Evolutionary conservation across 2,329 filamentous ascomycete species (phyloP), one percentile per base, ranked within the genome.

Genomic region (Blastomyces percursus): DNA sequence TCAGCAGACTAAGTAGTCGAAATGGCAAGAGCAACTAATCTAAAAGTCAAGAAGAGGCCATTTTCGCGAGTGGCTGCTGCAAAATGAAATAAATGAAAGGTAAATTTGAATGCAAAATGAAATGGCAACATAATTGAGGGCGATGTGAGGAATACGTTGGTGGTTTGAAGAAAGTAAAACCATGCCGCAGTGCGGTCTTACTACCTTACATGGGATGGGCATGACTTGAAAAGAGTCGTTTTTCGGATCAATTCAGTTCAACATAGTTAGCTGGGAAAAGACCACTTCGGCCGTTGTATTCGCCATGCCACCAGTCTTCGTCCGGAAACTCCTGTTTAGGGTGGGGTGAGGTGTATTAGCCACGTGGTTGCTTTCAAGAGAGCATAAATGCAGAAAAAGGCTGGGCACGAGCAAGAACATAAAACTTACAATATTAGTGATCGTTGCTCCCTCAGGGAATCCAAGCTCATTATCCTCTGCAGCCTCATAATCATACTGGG

Each of bases 241-340:
- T 32, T 21, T 35, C 16, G 9, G 21, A 77, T 62, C 73, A 67
- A 61, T 77, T 70, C 64, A 79, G 67, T 64, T 78, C 71, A 30
- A 80, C 79, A 65, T 81, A 81, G 67, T 79, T 80, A n/a, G 78
- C 76, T 11, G 79, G 79, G 84, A 99, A 99, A 55, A 99, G 82
- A 65, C 94, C 94, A 38, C 84, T 83, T 63, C 87, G 83, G 59
- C 91, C 91, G 32, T 86, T 82, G 75, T 88, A 95, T 70, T 89
- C 86, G 63, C 94, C 94, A 70, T 93, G 89, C 94, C 94, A 99
- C 94, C 94, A 99, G 73, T 99, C 94, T 67, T 97, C 93, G 70
- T 97, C 94, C 1, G 94, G 94, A 76, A 97, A 97, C 79, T 96
- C 90, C 86, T 89, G 69, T 24, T 56, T 52, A 62, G 30, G 52